Percentiles rank a stretch among this genome's conserved stretches.
These are phyloP conservation scores for Cercophora scortea DNA, from an alignment of 495 filamentous ascomycete genomes.

Conservation along the genomic window DNA sequence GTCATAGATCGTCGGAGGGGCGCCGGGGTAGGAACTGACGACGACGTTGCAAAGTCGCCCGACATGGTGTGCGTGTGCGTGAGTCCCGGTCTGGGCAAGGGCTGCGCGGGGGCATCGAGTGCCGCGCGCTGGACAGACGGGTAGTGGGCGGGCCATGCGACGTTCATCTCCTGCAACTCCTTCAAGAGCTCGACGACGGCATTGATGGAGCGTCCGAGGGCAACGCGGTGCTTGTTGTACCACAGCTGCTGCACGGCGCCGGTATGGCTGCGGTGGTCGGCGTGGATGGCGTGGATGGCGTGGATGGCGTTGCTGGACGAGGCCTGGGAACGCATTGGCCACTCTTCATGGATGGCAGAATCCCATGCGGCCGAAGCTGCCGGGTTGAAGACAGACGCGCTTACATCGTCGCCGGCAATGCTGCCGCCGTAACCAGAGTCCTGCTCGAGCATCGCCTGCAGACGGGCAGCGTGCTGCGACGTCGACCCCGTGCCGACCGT, in stretches of 20 bases:
- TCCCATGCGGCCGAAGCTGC: conserved; percentile 24
- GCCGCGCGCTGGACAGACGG: conserved; percentile 69
- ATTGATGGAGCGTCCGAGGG: conserved; percentile 77
- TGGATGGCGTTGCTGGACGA: conserved; percentile 5
- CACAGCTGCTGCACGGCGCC: conserved; percentile 43
- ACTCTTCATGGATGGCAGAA: conserved; percentile 54
- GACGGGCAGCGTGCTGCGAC: conserved; percentile 59
- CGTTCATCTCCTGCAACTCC: conserved; percentile 79
- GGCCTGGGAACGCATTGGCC: conserved; percentile 39
- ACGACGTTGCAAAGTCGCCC: conserved; percentile 16
- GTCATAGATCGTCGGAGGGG: conserved; percentile 66
- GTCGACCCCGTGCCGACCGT: conserved; percentile 78
- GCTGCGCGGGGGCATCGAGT: conserved; percentile 31
- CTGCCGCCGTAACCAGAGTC: conserved; percentile 93
- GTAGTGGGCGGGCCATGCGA: conserved; percentile 89
- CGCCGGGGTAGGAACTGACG: conserved; percentile 18
- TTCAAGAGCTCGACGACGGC: conserved; percentile 70
- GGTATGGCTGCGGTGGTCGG: conserved; percentile 37
- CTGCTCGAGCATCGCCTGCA: conserved; percentile 65
- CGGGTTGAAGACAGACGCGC: conserved; percentile 26
- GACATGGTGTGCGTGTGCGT: conserved; percentile 45
- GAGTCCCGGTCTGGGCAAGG: conserved; percentile 39
- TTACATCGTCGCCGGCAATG: conserved; percentile 35
- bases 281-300: conserved; percentile 14
- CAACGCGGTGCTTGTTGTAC: conserved; percentile 84